These are phyloP conservation scores for Taphrina wiesneri DNA, from an alignment of 1,139 yeast species.

Conservation along the genomic window DNA sequence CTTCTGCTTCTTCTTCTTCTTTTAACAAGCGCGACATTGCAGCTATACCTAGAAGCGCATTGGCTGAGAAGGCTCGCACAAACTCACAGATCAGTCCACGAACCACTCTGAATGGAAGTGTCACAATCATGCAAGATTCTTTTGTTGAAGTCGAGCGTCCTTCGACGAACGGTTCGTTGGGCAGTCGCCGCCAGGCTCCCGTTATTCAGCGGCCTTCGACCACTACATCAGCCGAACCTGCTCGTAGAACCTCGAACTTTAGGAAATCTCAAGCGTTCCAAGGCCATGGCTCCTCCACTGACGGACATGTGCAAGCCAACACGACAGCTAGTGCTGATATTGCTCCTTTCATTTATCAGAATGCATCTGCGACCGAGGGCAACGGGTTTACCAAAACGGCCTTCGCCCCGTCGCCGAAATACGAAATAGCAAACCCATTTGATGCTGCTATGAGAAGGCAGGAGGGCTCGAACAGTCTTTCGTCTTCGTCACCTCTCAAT, in stretches of 20 bases:
- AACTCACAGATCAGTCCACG: constrained; percentile 1
- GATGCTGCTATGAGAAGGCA: neutral
- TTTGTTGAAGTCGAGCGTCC: neutral
- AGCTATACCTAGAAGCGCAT: neutral
- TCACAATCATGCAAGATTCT: neutral
- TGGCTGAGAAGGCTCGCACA: neutral
- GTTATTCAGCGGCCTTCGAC: neutral
- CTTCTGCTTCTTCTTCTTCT: neutral
- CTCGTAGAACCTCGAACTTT: neutral
- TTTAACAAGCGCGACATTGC: neutral
- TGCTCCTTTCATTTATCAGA: constrained; percentile 15
- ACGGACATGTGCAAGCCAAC: neutral
- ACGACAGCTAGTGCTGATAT: neutral
- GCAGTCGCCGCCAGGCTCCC: neutral
- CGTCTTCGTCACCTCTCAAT: constrained; percentile 8
- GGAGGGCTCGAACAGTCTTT: neutral
- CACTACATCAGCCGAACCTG: neutral
- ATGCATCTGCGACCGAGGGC: neutral
- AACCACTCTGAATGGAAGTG: neutral
- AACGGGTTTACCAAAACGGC: no score
- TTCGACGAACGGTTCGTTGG: neutral
- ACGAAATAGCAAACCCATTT: neutral
- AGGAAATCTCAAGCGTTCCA: neutral
- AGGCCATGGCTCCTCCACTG: neutral
- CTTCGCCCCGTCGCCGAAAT: neutral